Conservation (phyloP, 1,139 yeast species). For the Blastobotrys arbuscula region DNA sequence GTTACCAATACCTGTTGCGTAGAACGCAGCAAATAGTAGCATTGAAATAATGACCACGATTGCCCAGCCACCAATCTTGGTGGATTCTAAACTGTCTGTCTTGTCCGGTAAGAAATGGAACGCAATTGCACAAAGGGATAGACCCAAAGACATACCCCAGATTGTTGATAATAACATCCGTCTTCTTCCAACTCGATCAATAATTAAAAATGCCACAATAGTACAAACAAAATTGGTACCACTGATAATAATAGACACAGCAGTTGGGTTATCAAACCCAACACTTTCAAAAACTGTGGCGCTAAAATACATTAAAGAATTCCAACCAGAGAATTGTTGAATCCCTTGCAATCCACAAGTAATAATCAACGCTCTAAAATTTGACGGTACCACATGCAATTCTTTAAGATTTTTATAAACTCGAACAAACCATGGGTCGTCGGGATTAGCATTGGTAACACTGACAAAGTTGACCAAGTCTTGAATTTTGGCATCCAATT, state of each 20-base stretch:
- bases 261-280: conserved; percentile 80
- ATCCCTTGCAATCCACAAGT: conserved; percentile 93
- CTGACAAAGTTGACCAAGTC: conserved; percentile 21
- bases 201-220: conserved; percentile 70
- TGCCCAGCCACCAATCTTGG: conserved; percentile 68
- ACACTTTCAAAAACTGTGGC: conserved; percentile 84
- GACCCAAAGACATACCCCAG: conserved; percentile 76
- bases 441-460: conserved; percentile 9
- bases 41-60: conserved; percentile 74
- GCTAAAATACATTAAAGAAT: conserved; percentile 89
- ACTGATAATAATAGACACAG: conserved; percentile 85
- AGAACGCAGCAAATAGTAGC: conserved; percentile 80
- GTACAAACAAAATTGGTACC: conserved; percentile 91
- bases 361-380: conserved; percentile 77
- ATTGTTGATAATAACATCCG: conserved; percentile 64
- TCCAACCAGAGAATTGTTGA: conserved; percentile 94
- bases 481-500: conserved; percentile 24
- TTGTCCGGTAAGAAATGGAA: conserved; percentile 63
- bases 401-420: conserved; percentile 42
- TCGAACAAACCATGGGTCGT: conserved; percentile 16
- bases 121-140: conserved; percentile 77
- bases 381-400: conserved; percentile 72
- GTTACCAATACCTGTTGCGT: conserved; percentile 92
- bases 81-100: conserved; percentile 36
- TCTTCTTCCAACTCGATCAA: conserved; percentile 84